phyloP scores from a whole-genome alignment of 345 rosid genomes.

The Euphorbia peplus region DNA sequence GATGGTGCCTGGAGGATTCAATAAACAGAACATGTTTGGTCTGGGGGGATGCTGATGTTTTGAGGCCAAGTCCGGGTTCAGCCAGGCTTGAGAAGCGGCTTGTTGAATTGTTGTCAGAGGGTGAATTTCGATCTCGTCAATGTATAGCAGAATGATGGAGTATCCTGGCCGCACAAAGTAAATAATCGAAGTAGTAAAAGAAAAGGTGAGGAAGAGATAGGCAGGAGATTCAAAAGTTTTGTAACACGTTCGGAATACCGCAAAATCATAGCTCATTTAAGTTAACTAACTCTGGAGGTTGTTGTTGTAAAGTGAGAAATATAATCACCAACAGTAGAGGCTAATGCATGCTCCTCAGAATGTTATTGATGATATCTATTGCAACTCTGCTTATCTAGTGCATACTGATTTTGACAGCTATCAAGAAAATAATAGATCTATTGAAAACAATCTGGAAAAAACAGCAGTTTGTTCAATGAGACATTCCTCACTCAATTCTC shows the following conservation, averaged over 20 bases:
- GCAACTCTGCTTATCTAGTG: not conserved
- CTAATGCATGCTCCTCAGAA: not conserved
- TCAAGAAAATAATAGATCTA: not conserved
- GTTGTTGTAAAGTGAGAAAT: slow-evolving; percentile 10
- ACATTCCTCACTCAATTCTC: too few species aligned
- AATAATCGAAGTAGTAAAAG: not conserved
- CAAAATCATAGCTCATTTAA: not conserved
- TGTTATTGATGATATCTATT: slow-evolving; percentile 1
- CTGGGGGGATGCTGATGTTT: slow-evolving; percentile 86
- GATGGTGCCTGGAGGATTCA: slow-evolving; percentile 86
- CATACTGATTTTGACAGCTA: not conserved
- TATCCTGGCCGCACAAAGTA: not conserved
- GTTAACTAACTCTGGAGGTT: not conserved
- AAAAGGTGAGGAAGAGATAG: not conserved
- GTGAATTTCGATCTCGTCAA: slow-evolving; percentile 49
- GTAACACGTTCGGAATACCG: slow-evolving; percentile 5
- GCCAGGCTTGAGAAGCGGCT: slow-evolving; percentile 64
- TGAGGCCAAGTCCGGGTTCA: slow-evolving; percentile 81
- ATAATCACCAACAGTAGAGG: not conserved
- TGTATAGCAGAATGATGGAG: slow-evolving; percentile 47
- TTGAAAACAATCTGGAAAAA: not conserved
- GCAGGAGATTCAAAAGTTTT: not conserved
- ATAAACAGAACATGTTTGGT: slow-evolving; percentile 51
- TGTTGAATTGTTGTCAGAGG: slow-evolving; percentile 50
- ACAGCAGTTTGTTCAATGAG: not conserved